Conservation (phyloP, 2,329 filamentous ascomycete genomes). For the Mariannaea elegans region DNA sequence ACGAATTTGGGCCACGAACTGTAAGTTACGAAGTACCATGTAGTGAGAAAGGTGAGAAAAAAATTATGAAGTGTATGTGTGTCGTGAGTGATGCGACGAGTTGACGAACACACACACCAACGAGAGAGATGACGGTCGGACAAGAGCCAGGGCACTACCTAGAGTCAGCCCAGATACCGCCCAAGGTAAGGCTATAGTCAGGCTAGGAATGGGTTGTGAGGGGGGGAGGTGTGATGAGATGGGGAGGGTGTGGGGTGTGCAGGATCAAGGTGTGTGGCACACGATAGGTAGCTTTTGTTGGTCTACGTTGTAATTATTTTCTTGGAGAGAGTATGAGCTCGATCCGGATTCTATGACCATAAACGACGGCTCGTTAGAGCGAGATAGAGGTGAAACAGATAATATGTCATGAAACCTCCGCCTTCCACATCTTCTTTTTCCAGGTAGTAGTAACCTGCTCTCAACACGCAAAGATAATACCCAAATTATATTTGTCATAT, state of each 20-base stretch:
- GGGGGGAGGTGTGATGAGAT: constrained; percentile 19
- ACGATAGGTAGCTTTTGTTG: constrained; percentile 4
- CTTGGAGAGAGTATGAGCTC: neutral
- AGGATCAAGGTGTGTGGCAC: constrained; percentile 10
- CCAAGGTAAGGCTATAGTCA: constrained; percentile 38
- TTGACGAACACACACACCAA: constrained; percentile 20
- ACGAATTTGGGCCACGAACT: neutral
- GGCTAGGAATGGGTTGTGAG: constrained; percentile 31
- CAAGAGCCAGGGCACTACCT: constrained; percentile 24
- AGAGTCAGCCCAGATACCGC: constrained; percentile 35
- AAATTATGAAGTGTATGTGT: neutral
- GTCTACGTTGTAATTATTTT: constrained; percentile 2
- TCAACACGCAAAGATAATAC: no score
- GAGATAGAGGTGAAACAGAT: no score
- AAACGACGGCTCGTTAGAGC: no score
- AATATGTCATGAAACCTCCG: constrained; percentile 1
- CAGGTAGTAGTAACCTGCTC: no score
- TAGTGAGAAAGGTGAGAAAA: constrained; percentile 14
- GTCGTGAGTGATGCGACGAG: constrained; percentile 21
- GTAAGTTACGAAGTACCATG: neutral
- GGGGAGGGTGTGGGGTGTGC: constrained; percentile 10
- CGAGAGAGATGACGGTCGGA: constrained; percentile 21
- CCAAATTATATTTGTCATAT: no score
- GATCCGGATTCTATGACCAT: no score
- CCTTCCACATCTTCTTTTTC: no score